Percentiles rank a stretch among this genome's conserved stretches.
Conservation (phyloP, 306 rosid species). For the Pyrus communis region DNA sequence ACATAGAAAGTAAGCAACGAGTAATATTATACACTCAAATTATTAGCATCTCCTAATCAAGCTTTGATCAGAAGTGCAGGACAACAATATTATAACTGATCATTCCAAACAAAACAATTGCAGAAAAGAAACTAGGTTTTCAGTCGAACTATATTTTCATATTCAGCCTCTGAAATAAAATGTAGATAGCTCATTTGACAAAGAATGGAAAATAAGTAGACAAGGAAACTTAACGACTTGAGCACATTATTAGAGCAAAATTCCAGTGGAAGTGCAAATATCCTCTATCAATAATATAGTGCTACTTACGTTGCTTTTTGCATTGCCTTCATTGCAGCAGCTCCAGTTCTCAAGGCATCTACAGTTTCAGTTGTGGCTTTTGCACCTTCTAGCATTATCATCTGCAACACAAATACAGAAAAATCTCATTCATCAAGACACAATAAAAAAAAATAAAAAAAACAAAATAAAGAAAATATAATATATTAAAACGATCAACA, state of each 20-base stretch:
- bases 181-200: neutral
- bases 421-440: neutral
- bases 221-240: neutral
- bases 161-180: neutral
- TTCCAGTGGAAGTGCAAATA: neutral
- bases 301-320: slow-evolving; percentile 84
- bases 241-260: neutral
- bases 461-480: neutral
- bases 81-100: neutral
- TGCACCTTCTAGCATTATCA: slow-evolving; percentile 98
- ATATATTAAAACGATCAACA: neutral
- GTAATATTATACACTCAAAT: neutral
- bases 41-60: neutral
- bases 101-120: neutral
- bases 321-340: slow-evolving; percentile 98
- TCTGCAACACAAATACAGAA: slow-evolving; percentile 39
- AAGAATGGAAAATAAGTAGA: neutral
- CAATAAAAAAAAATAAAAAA: neutral
- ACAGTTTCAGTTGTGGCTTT: slow-evolving; percentile 99
- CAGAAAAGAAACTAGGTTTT: neutral
- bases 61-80: neutral
- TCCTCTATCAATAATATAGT: neutral
- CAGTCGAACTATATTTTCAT: neutral
- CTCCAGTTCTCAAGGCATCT: slow-evolving; percentile 93
- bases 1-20: neutral